Percentiles rank a stretch among this genome's conserved stretches.
phyloP scores from a whole-genome alignment of 2,329 filamentous ascomycete species.

The Pseudogymnoascus sp. region DNA sequence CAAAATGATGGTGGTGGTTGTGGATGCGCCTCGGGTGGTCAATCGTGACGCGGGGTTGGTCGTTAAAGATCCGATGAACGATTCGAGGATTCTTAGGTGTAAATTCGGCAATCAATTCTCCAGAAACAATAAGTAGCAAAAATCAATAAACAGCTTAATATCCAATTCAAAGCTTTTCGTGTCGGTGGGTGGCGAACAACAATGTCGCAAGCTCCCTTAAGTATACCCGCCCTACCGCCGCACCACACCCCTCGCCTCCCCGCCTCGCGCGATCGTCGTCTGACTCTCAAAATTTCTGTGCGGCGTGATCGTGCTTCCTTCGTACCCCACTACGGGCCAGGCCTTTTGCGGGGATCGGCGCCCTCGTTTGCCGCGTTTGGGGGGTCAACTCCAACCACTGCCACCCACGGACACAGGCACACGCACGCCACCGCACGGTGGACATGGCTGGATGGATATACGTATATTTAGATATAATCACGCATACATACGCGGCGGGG shows the following conservation, averaged over 20 bases:
- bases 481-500: not conserved
- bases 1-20: not conserved
- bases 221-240: not conserved
- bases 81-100: not conserved
- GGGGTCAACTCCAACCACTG: not conserved
- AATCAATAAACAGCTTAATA: not conserved
- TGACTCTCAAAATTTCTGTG: not conserved
- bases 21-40: not conserved
- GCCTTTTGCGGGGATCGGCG: not conserved
- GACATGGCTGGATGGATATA: not conserved
- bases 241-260: not conserved
- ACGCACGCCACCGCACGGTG: not conserved
- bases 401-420: not conserved
- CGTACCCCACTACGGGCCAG: not conserved
- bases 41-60: not conserved
- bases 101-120: not conserved
- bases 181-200: not conserved
- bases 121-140: not conserved
- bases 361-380: not conserved
- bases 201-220: not conserved
- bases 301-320: not conserved
- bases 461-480: not conserved
- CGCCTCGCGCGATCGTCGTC: not conserved
- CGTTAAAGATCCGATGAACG: not conserved
- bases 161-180: not conserved